Conservation (phyloP, 2,329 filamentous ascomycete genomes). For the Elsinoe fawcettii region DNA sequence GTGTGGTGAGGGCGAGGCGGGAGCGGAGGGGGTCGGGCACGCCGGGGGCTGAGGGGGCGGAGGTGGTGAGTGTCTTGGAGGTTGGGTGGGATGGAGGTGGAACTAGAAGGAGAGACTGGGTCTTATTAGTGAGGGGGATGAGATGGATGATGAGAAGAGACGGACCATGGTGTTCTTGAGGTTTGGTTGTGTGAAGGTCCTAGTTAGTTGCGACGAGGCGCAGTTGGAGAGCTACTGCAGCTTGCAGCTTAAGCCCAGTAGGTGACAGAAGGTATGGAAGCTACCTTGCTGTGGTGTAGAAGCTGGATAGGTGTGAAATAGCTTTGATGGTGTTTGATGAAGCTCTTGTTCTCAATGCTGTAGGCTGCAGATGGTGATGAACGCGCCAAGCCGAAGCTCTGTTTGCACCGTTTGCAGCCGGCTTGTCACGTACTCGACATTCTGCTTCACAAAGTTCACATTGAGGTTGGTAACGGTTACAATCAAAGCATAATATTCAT, state of each 20-base stretch:
- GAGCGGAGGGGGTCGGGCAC: conserved; percentile 88
- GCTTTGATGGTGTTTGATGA: background rate
- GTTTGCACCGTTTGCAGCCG: conserved; percentile 14
- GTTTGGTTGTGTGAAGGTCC: conserved; percentile 1
- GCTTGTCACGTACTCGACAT: background rate
- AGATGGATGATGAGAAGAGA: background rate
- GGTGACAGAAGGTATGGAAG: background rate
- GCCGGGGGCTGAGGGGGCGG: conserved; percentile 84
- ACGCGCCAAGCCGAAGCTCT: conserved; percentile 14
- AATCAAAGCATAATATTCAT: conserved; percentile 9
- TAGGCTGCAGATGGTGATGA: conserved; percentile 15
- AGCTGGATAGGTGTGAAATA: background rate
- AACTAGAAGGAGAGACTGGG: conserved; percentile 65
- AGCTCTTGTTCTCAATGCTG: conserved; percentile 1
- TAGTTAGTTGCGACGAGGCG: conserved; percentile 1
- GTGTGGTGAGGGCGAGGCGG: conserved; percentile 56
- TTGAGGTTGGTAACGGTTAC: background rate
- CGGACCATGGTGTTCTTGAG: conserved; percentile 18
- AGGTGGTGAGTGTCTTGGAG: conserved; percentile 52
- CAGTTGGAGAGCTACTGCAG: background rate
- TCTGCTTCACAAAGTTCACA: too few relatives aligned
- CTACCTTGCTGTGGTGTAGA: background rate
- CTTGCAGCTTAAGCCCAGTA: background rate
- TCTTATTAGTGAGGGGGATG: conserved; percentile 6
- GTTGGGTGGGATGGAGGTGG: conserved; percentile 58